Conservation (phyloP, 176 grass and related monocot genomes). For the Oryza longistaminata region DNA sequence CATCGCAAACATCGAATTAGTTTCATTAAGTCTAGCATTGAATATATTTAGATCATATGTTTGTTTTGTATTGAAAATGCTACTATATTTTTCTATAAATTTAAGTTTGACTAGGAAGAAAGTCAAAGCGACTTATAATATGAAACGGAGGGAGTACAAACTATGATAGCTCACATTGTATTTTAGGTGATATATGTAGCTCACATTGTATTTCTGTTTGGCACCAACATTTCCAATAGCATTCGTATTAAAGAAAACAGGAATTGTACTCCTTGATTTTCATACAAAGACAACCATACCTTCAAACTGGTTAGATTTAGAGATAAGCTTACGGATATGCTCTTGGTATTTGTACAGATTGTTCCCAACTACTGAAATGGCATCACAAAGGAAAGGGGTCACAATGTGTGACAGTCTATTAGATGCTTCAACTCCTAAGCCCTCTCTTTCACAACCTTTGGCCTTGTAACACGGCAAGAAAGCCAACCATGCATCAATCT, state of each 20-base stretch:
- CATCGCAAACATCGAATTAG: too few species aligned
- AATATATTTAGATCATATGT: too few species aligned
- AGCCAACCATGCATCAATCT: conserved; percentile 84
- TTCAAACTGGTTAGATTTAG: conserved; percentile 51
- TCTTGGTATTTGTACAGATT: conserved; percentile 88
- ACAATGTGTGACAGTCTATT: conserved; percentile 70
- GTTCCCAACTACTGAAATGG: conserved; percentile 84
- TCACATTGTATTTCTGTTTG: neutral
- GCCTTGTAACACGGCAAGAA: conserved; percentile 68
- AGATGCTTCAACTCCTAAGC: conserved; percentile 41
- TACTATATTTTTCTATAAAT: too few species aligned
- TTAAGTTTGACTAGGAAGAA: too few species aligned
- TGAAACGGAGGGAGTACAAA: neutral
- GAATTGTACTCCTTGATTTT: conserved; percentile 8
- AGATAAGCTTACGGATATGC: conserved; percentile 66
- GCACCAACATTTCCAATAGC: conserved; percentile 5
- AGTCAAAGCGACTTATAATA: too few species aligned
- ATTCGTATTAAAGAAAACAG: neutral
- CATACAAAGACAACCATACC: conserved; percentile 47
- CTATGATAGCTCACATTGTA: conserved; percentile 1
- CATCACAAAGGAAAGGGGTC: conserved; percentile 82
- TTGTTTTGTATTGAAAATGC: too few species aligned
- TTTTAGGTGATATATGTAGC: neutral
- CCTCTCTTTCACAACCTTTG: conserved; percentile 34
- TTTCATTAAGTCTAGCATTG: too few species aligned